Evolutionary conservation across 2,329 filamentous ascomycete genomes (phyloP).

Genomic region (Clonostachys byssicola): DNA sequence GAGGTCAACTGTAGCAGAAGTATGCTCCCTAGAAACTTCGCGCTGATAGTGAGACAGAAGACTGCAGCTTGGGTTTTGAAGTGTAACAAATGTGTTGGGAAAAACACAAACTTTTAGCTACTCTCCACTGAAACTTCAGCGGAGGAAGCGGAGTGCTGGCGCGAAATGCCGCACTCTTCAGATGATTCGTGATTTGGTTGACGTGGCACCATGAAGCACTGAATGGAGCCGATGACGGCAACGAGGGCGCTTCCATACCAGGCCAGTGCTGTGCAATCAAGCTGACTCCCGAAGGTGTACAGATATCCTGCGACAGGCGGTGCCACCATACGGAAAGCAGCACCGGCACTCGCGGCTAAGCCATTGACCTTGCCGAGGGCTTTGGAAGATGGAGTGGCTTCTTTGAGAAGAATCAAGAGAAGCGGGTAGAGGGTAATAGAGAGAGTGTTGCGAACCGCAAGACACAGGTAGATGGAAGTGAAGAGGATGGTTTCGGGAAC

Average conservation of each 20-base stretch:
- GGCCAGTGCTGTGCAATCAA: slow-evolving; percentile 56
- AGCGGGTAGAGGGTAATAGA: slow-evolving; percentile 63
- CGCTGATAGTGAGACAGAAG: too few species aligned
- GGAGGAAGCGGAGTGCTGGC: slow-evolving; percentile 8
- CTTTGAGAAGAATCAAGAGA: slow-evolving; percentile 64
- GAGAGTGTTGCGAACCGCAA: slow-evolving; percentile 55
- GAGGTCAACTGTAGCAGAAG: background rate
- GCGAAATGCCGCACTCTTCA: slow-evolving; percentile 18
- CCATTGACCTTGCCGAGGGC: slow-evolving; percentile 64
- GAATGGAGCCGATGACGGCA: slow-evolving; percentile 51
- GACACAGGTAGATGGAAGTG: slow-evolving; percentile 53
- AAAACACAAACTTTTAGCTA: slow-evolving; percentile 6
- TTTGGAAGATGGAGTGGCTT: slow-evolving; percentile 52
- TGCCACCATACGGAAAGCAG: slow-evolving; percentile 63
- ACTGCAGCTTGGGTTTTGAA: too few species aligned
- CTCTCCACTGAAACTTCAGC: slow-evolving; percentile 23
- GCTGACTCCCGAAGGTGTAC: slow-evolving; percentile 54
- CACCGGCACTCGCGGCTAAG: slow-evolving; percentile 60
- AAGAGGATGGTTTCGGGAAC: slow-evolving; percentile 47
- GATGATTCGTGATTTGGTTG: slow-evolving; percentile 13
- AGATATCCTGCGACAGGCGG: slow-evolving; percentile 61
- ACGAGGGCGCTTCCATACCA: slow-evolving; percentile 60
- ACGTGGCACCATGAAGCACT: slow-evolving; percentile 52
- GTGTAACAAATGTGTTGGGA: background rate
- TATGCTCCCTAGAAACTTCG: too few species aligned